Percentiles rank a stretch among this genome's conserved stretches.
Conservation (phyloP, 306 rosid species). For the Arachis stenosperma region DNA sequence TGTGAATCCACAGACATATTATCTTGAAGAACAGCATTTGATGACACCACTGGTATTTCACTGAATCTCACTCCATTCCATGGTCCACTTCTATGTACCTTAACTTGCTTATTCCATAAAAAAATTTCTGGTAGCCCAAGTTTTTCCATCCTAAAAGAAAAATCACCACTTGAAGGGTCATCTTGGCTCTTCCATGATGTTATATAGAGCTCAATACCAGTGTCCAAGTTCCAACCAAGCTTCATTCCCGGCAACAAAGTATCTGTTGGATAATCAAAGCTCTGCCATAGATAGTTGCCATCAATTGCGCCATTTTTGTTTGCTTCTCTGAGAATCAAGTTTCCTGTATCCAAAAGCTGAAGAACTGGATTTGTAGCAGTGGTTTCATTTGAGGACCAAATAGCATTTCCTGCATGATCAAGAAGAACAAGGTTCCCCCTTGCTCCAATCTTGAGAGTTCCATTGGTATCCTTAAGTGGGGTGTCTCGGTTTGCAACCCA, state of each 20-base stretch:
- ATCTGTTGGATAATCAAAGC: conserved; percentile 62
- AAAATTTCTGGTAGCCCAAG: conserved; percentile 59
- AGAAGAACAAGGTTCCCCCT: conserved; percentile 45
- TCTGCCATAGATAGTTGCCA: conserved; percentile 52
- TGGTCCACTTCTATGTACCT: conserved; percentile 52
- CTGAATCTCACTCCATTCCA: conserved; percentile 65
- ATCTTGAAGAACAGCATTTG: conserved; percentile 29
- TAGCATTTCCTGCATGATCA: conserved; percentile 26
- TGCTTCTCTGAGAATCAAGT: conserved; percentile 50
- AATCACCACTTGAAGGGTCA: conserved; percentile 56
- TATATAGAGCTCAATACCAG: conserved; percentile 36
- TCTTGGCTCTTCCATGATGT: conserved; percentile 52
- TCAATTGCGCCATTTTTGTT: conserved; percentile 23
- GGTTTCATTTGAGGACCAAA: conserved; percentile 51
- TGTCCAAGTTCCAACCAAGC: conserved; percentile 57
- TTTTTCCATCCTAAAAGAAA: conserved; percentile 42
- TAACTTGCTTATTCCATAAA: conserved; percentile 30
- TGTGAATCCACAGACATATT: conserved; percentile 33
- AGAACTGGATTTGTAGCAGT: conserved; percentile 36
- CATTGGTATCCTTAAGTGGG: conserved; percentile 52
- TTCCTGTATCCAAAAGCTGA: conserved; percentile 54
- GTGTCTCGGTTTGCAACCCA: conserved; percentile 68
- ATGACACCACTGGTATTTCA: conserved; percentile 47
- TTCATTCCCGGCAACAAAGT: conserved; percentile 62
- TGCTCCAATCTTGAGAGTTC: conserved; percentile 41